Evolutionary conservation across 164 flowering plant species (phyloP).

Genomic region (Vitis rupestris): DNA sequence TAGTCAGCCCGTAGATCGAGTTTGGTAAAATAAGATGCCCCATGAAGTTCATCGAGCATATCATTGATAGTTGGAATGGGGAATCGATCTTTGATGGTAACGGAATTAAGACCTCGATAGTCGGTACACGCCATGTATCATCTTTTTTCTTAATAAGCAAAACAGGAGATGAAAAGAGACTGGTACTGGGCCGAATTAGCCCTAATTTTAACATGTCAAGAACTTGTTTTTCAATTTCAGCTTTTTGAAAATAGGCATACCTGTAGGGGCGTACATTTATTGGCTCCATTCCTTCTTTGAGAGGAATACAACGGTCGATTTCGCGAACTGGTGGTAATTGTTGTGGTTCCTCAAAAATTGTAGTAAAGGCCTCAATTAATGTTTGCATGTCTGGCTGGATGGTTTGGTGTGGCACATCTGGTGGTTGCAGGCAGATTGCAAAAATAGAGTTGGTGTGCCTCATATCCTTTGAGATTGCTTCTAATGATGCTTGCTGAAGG

Average conservation of each 20-base stretch:
- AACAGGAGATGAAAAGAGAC: not conserved
- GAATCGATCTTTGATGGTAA: no score
- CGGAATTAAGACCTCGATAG: no score
- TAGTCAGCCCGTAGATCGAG: no score
- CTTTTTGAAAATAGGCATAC: no score
- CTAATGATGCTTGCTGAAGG: no score
- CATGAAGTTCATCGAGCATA: not conserved
- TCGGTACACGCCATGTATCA: not conserved
- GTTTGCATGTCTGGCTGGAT: not conserved
- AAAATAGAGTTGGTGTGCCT: no score
- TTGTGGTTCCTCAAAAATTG: not conserved
- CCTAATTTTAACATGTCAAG: not conserved
- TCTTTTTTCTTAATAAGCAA: not conserved
- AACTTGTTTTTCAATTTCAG: no score
- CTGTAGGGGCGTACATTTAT: not conserved
- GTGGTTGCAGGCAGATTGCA: no score
- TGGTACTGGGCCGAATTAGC: not conserved
- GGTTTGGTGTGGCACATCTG: no score
- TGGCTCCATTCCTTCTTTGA: not conserved
- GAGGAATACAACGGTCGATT: not conserved
- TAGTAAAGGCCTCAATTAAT: not conserved
- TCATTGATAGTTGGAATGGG: no score
- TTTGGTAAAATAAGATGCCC: not conserved
- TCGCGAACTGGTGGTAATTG: not conserved
- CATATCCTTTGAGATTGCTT: no score